Conservation (phyloP, 805 yeast genomes). For the Pichia thaimueangensis region DNA sequence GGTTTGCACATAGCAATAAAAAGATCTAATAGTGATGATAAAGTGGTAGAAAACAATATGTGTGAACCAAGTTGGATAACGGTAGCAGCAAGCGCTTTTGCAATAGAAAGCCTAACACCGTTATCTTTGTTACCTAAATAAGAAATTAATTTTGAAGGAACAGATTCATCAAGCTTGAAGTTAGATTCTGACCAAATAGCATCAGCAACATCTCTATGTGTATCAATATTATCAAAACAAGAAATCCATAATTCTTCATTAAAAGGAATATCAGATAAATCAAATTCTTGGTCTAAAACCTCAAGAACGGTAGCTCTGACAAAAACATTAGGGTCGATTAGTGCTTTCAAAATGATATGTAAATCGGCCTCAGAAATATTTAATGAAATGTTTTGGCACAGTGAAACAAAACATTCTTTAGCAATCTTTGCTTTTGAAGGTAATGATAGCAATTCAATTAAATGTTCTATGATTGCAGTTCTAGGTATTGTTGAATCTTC, state of each 20-base stretch:
- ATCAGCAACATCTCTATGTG: constrained; percentile 57
- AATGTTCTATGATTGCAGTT: constrained; percentile 48
- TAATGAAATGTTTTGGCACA: constrained; percentile 71
- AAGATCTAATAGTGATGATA: constrained; percentile 44
- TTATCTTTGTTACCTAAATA: constrained; percentile 51
- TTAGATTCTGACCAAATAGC: constrained; percentile 81
- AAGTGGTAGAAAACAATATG: constrained; percentile 27
- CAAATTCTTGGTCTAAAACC: constrained; percentile 78
- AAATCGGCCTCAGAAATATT: constrained; percentile 54
- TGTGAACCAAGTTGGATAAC: constrained; percentile 29
- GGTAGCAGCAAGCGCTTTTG: constrained; percentile 63
- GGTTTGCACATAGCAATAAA: constrained; percentile 60
- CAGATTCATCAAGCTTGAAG: constrained; percentile 39
- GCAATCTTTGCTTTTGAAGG: constrained; percentile 77
- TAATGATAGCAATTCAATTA: constrained; percentile 61
- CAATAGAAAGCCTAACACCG: constrained; percentile 67
- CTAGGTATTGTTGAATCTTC: constrained; percentile 66
- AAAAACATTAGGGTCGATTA: constrained; percentile 57
- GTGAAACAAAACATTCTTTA: constrained; percentile 72
- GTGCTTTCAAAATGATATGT: constrained; percentile 45
- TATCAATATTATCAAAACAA: constrained; percentile 63
- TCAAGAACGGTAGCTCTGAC: constrained; percentile 79
- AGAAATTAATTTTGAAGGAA: constrained; percentile 41
- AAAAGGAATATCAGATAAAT: constrained; percentile 38
- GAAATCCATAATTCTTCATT: constrained; percentile 66